Evolutionary conservation across 2,329 filamentous ascomycete genomes (phyloP).

Genomic region (Talaromyces sp.): DNA sequence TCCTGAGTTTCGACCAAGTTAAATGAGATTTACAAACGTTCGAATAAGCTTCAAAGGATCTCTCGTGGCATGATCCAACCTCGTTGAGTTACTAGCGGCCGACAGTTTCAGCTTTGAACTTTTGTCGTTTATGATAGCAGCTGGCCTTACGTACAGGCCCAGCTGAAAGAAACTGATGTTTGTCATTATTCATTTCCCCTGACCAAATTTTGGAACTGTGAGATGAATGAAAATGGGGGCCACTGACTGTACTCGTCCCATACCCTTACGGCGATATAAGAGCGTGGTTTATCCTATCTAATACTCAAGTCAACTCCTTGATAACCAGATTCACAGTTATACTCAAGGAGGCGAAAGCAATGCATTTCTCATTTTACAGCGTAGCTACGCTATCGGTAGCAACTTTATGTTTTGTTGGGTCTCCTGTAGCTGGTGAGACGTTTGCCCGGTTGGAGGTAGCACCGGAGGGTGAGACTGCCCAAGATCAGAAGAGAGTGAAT

Average conservation of each 20-base stretch:
- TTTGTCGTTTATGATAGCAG: not conserved
- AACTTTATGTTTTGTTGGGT: constrained; percentile 8
- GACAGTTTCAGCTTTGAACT: not conserved
- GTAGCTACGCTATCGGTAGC: constrained; percentile 1
- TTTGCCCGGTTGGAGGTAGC: not conserved
- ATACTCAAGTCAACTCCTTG: not conserved
- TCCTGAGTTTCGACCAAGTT: not conserved
- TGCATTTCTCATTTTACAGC: constrained; percentile 6
- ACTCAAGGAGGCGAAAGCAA: not conserved
- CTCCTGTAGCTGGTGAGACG: constrained; percentile 7
- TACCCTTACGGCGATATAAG: not conserved
- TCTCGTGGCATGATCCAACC: not conserved
- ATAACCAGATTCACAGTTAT: not conserved
- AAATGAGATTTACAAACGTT: not conserved
- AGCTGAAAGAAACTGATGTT: not conserved
- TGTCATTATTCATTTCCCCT: not conserved
- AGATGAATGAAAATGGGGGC: not conserved
- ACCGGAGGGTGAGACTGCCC: not conserved
- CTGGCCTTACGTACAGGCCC: not conserved
- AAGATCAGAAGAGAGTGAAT: not conserved
- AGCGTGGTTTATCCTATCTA: not conserved
- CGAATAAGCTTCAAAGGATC: not conserved
- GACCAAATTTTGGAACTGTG: not conserved
- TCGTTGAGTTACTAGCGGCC: not conserved
- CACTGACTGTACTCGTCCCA: not conserved